Conservation (phyloP, 2,329 filamentous ascomycete genomes). For the Trichoderma guizhouense region DNA sequence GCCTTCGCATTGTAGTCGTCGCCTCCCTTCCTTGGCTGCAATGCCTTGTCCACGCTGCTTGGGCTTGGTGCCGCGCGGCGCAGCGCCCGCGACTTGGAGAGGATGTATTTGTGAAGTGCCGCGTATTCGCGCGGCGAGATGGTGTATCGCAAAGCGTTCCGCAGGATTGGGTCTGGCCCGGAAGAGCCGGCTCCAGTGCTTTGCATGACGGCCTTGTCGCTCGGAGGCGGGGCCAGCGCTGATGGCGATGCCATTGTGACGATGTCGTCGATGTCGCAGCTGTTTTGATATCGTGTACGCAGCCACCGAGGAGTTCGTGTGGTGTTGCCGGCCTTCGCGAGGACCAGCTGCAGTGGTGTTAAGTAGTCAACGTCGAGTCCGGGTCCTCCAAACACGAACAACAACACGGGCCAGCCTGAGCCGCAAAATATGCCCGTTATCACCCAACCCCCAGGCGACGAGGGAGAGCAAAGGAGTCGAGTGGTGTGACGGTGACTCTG, state of each 20-base stretch:
- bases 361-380: not conserved
- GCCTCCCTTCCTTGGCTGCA: slow-evolving; percentile 34
- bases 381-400: not conserved
- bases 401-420: not conserved
- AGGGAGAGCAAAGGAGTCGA: not conserved
- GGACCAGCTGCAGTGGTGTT: not conserved
- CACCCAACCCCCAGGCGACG: not conserved
- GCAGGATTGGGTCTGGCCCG: slow-evolving; percentile 64
- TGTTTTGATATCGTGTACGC: not conserved
- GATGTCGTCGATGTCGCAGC: not conserved
- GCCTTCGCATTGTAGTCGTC: slow-evolving; percentile 70
- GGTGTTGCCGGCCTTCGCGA: not conserved
- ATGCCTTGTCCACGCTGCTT: slow-evolving; percentile 46
- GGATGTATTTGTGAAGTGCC: slow-evolving; percentile 75
- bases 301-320: not conserved
- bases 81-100: slow-evolving; percentile 65
- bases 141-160: slow-evolving; percentile 83
- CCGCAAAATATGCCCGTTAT: not conserved
- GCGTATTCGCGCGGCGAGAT: slow-evolving; percentile 84
- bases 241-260: not conserved
- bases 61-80: slow-evolving; percentile 54
- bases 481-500: not conserved
- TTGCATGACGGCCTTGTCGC: slow-evolving; percentile 2
- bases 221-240: not conserved
- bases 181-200: not conserved